These are phyloP conservation scores for Cavenderia fasciculata DNA, from an alignment of 78 protist species.

Conservation along the genomic window DNA sequence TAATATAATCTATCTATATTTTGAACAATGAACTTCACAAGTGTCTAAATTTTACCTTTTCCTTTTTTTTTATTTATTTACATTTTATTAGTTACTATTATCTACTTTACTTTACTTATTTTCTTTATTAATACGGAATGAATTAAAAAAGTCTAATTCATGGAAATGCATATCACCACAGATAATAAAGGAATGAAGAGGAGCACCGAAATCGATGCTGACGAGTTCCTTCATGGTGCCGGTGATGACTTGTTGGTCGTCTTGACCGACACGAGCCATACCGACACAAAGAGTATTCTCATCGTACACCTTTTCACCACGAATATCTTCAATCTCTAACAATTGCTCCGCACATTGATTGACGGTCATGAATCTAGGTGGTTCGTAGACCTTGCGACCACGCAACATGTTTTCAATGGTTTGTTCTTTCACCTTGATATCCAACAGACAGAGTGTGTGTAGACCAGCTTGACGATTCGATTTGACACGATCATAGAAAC, in stretches of 20 bases:
- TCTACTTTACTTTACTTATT: background rate
- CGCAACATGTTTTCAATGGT: constrained; percentile 89
- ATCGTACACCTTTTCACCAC: constrained; percentile 35
- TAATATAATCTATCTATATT: too few species aligned
- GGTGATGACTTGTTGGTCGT: constrained; percentile 82
- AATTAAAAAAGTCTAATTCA: constrained; percentile 80
- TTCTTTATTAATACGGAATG: constrained; percentile 23
- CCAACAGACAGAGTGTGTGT: constrained; percentile 97
- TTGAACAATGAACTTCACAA: too few species aligned
- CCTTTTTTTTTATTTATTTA: too few species aligned
- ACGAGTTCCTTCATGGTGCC: constrained; percentile 89
- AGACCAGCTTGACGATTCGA: constrained; percentile 88
- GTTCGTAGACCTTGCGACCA: constrained; percentile 95
- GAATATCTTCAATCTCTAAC: constrained; percentile 83
- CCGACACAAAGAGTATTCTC: constrained; percentile 86
- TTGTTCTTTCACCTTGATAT: constrained; percentile 98
- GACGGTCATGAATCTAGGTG: constrained; percentile 99
- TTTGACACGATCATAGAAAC: constrained; percentile 93
- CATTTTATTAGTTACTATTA: too few species aligned
- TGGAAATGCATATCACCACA: constrained; percentile 86
- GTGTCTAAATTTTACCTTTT: too few species aligned
- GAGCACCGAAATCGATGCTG: constrained; percentile 92
- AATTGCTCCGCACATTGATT: constrained; percentile 91
- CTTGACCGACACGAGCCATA: constrained; percentile 95
- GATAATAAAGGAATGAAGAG: constrained; percentile 93